Conservation (phyloP, 768 basidiomycete genomes). For the Suillus plorans region DNA sequence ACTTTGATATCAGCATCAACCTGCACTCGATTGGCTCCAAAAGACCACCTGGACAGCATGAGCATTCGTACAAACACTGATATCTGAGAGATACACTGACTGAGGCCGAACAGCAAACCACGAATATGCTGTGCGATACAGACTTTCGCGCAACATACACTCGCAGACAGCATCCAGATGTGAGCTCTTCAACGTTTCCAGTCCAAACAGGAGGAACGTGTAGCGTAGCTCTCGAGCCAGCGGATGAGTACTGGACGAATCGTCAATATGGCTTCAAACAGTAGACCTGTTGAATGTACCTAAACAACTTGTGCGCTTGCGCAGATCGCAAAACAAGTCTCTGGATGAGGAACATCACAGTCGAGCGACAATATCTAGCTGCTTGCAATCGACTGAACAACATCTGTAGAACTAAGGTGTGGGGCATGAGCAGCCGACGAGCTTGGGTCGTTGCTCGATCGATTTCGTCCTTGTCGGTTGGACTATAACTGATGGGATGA, state of each 20-base stretch:
- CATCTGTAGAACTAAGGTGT: constrained; percentile 82
- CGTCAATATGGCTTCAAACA: neutral
- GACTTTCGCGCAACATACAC: constrained; percentile 63
- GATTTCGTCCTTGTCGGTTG: constrained; percentile 83
- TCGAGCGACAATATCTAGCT: constrained; percentile 82
- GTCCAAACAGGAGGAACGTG: constrained; percentile 88
- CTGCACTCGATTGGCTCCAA: constrained; percentile 91
- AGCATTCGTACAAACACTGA: constrained; percentile 4
- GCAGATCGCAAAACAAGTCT: constrained; percentile 83
- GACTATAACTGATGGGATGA: constrained; percentile 82
- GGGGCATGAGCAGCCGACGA: constrained; percentile 76
- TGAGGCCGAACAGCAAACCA: constrained; percentile 96
- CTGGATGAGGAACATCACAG: constrained; percentile 83
- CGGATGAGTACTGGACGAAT: constrained; percentile 72
- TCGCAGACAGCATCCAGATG: constrained; percentile 84
- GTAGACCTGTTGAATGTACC: constrained; percentile 42
- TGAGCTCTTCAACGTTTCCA: constrained; percentile 88
- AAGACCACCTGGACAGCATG: constrained; percentile 74
- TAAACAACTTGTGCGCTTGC: constrained; percentile 65
- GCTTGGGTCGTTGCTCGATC: constrained; percentile 72
- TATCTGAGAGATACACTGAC: constrained; percentile 46
- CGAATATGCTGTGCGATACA: constrained; percentile 80
- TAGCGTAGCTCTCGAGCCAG: constrained; percentile 89
- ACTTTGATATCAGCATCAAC: constrained; percentile 87
- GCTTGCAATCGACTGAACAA: constrained; percentile 91